Evolutionary conservation across 495 filamentous ascomycete genomes (phyloP), one percentile per base, ranked within the genome.

Genomic region (Neurospora intermedia): DNA sequence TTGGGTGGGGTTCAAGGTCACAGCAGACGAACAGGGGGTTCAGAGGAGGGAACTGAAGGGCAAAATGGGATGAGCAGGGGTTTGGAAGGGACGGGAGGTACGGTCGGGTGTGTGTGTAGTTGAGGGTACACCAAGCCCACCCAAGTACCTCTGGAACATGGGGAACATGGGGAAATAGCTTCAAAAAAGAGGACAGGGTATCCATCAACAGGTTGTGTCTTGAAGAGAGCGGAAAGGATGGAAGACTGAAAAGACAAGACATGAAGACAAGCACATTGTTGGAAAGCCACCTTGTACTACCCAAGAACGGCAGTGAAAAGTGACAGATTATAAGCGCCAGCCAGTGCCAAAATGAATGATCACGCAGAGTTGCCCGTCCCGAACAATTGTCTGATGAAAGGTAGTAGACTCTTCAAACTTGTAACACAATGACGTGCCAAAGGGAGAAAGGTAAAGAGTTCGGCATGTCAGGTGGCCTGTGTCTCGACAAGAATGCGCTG

Each of bases 1-100:
- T 75, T 74, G 75, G 78, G 76, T 79, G 78, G 75, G 75, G 78
- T 74, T 75, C 73, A 16, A 69, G 13, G 48, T 59, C 7, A 31
- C 48, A 16, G 5, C 48, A 59, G 48, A 59, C 48, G 48, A 59
- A 48, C 70, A 38, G 27, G 42, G 43, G 35, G 3, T 35, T 35
- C 54, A 42, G 43, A 72, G 23, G 18, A 66, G 43, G 15, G 46
- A 27, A 72, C 35, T 38, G 35, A 35, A 45, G 54, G 31, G 66
- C 62, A 31, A 31, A 35, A 72, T 72, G 45, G 43, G 54, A 66
- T 72, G 45, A 62, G 27, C 54, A 62, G 54, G 54, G 54, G 54
- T 62, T 54, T 16, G 54, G 54, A 62, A 62, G 54, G 23, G 54
- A 62, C 31, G 54, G 23, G 54, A 62, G 54, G 27, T 35, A 62